These are phyloP conservation scores for Plantago coronopus DNA, from an alignment of 305 asterid species.

Conservation along the genomic window DNA sequence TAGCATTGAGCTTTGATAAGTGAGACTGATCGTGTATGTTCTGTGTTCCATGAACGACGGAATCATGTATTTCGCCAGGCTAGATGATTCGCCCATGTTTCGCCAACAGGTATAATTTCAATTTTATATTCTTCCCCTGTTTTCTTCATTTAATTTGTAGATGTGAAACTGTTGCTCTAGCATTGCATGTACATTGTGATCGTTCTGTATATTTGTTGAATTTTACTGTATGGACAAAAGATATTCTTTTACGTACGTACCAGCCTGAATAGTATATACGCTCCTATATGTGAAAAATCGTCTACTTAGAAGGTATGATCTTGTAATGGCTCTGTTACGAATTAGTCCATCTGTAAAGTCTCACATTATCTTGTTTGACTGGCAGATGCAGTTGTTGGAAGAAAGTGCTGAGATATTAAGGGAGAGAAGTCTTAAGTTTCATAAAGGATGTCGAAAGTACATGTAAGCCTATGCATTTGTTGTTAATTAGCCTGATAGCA, in stretches of 20 bases:
- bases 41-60: slow-evolving; percentile 48
- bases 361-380: slow-evolving; percentile 32
- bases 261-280: too few species aligned
- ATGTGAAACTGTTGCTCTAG: too few species aligned
- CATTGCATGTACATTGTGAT: too few species aligned
- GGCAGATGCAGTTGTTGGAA: slow-evolving; percentile 89
- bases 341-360: slow-evolving; percentile 10
- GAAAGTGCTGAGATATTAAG: slow-evolving; percentile 77
- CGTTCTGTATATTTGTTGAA: too few species aligned
- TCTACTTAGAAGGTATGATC: slow-evolving; percentile 8
- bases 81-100: slow-evolving; percentile 97
- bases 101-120: slow-evolving; percentile 83
- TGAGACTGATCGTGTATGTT: too few species aligned
- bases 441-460: slow-evolving; percentile 92
- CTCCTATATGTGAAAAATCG: neutral
- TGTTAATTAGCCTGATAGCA: neutral
- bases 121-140: too few species aligned
- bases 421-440: slow-evolving; percentile 80
- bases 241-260: too few species aligned
- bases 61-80: slow-evolving; percentile 59
- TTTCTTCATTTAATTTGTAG: slow-evolving; percentile 5
- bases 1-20: slow-evolving; percentile 7
- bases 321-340: neutral
- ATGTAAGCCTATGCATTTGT: slow-evolving; percentile 49
- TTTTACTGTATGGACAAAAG: too few species aligned